Conservation (phyloP, 2,329 filamentous ascomycete genomes). For the Pezicula rhizophila region DNA sequence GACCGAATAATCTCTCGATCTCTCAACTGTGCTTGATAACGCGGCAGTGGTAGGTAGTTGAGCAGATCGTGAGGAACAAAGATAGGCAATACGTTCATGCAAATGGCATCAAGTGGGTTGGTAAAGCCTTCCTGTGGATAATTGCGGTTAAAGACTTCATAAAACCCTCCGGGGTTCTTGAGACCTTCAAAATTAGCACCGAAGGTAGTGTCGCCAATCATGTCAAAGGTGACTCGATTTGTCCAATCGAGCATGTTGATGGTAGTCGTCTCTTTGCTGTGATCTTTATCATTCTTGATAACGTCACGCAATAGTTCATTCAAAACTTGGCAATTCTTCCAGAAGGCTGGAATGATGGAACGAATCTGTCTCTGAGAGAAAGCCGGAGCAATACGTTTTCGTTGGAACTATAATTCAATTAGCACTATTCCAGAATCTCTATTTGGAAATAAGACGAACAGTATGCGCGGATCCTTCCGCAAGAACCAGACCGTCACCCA, state of each 20-base stretch:
- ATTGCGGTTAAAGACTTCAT: conserved; percentile 1
- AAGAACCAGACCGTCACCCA: conserved; percentile 3
- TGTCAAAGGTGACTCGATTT: conserved; percentile 3
- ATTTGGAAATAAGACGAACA: neutral
- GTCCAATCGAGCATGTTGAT: conserved; percentile 2
- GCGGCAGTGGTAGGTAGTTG: neutral
- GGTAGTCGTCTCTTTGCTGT: neutral
- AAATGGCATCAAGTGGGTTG: neutral
- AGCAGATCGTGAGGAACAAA: neutral
- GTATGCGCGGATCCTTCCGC: neutral
- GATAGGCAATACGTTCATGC: conserved; percentile 1
- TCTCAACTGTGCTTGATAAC: neutral
- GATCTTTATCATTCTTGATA: neutral
- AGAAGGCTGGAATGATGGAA: neutral
- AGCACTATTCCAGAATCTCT: neutral
- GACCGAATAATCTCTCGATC: neutral
- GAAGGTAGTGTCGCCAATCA: conserved; percentile 1
- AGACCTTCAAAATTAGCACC: conserved; percentile 2
- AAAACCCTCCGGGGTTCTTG: conserved; percentile 1
- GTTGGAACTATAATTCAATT: neutral
- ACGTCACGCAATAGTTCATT: neutral
- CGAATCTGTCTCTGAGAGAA: conserved; percentile 1
- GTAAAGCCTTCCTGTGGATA: conserved; percentile 3
- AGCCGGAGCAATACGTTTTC: conserved; percentile 1
- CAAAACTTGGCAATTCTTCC: neutral